Evolutionary conservation across 1,284 basidiomycete species (phyloP).

Genomic region (Pyrrhoderma lamaoense): DNA sequence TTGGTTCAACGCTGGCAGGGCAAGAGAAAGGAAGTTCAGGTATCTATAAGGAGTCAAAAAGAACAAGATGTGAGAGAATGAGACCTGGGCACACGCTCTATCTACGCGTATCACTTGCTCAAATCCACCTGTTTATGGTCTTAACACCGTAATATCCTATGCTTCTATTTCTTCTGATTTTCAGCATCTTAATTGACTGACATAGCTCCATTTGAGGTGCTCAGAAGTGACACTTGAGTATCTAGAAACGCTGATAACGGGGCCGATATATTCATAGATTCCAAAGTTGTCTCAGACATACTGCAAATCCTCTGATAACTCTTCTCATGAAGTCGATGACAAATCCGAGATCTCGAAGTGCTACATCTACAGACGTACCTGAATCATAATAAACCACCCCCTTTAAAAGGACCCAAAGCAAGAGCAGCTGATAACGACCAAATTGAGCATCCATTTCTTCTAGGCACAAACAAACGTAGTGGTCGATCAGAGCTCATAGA

Average conservation of each 20-base stretch:
- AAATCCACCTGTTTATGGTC: neutral
- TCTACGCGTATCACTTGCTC: neutral
- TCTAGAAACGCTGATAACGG: no score
- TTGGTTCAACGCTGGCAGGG: neutral
- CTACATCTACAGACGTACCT: no score
- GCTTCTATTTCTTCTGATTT: slow-evolving; percentile 4
- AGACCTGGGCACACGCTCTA: neutral
- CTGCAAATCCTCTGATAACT: no score
- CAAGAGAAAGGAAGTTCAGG: neutral
- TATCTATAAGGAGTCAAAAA: neutral
- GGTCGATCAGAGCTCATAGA: neutral
- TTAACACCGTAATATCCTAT: no score
- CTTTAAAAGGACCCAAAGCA: neutral
- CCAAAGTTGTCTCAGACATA: no score
- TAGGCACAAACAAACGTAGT: neutral
- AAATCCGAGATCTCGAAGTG: no score
- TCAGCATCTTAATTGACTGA: neutral
- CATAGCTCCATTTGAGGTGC: neutral
- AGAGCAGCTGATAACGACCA: neutral
- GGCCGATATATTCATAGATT: no score
- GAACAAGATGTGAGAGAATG: neutral
- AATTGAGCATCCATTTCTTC: neutral
- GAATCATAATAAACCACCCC: no score
- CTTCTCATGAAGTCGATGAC: no score
- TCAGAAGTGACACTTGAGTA: neutral